A percentile compares a stretch with the other conserved stretches of the same genome.
Conservation (phyloP, 164 flowering plant species). For the Pachysandra terminalis region DNA sequence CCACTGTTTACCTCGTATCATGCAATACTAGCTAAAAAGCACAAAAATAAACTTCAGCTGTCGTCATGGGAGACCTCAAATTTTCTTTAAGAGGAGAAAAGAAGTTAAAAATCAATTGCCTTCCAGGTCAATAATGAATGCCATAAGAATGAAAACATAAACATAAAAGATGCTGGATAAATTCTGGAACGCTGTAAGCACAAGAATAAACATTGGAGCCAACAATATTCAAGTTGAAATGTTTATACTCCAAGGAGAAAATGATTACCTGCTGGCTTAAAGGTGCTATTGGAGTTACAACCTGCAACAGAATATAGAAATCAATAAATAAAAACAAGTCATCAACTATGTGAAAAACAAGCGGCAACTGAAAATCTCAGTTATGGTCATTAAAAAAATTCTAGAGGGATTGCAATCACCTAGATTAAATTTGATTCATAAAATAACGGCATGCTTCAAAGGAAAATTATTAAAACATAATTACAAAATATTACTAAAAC, state of each 20-base stretch:
- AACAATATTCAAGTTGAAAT: background rate
- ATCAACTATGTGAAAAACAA: background rate
- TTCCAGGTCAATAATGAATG: background rate
- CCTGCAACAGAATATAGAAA: constrained; percentile 42
- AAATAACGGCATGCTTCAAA: too few species aligned
- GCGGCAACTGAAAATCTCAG: background rate
- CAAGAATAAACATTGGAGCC: background rate
- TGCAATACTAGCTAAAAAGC: too few species aligned
- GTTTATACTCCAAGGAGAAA: background rate
- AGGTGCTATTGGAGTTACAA: constrained; percentile 95
- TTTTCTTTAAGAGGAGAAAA: background rate
- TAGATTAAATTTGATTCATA: background rate
- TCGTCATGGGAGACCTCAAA: background rate
- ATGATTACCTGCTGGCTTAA: constrained; percentile 86
- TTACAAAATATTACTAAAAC: too few species aligned
- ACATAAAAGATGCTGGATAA: too few species aligned
- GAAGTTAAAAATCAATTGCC: background rate
- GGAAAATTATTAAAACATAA: too few species aligned
- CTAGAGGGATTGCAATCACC: too few species aligned
- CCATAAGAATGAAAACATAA: background rate
- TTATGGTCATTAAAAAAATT: background rate
- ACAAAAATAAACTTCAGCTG: background rate
- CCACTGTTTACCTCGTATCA: background rate
- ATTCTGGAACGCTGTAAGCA: too few species aligned
- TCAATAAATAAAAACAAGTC: constrained; percentile 5